Base-by-base conservation (phyloP, 495 filamentous ascomycete species). In the Geoglossum glabrum region DNA sequence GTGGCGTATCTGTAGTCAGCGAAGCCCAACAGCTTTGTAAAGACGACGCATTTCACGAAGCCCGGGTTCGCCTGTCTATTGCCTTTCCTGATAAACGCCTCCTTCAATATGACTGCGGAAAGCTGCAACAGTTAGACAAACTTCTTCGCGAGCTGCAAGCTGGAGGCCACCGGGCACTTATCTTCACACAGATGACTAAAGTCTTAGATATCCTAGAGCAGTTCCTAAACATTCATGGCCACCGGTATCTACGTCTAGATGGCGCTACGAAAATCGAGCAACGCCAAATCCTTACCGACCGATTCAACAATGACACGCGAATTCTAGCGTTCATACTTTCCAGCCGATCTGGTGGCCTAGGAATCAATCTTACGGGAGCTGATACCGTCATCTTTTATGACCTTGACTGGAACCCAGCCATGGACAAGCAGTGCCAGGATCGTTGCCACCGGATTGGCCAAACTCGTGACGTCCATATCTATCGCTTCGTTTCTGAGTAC, bases 341-440 rank as follows among this genome's bases (percentile, higher is more conserved):
- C 1, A 93, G 86, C 58, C 82, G 93, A 49, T 95, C 93, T 0
- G 93, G 93, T 57, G 93, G 93, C 54, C 73, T 99, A 1, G 93
- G 93, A 54, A 95, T 94, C 71, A 98, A 98, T 64, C 73, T 99
- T 17, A 97, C 92, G 0, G 93, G 92, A 33, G 93, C 93, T 26
- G 92, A 96, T 68, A 94, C 92, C 0, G 93, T 99, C 64, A 97
- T 99, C 64, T 99, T 99, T 72, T 99, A 99, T 70, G 93, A 99
- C 67, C 79, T 95, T 46, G 93, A 99, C 70, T 99, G 93, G 93
- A 99, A 99, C 63, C 93, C 93, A 0, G 93, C 93, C 11, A 99
- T 99, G 93, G 93, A 99, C 69, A 95, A 95, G 65, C 93, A 99
- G 68, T 99, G 93, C 66, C 93, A 97, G 70, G 93, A 99, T 66